These are phyloP conservation scores for Nannochloropsis oceanica DNA, from an alignment of 108 stramenopile species.

Conservation along the genomic window DNA sequence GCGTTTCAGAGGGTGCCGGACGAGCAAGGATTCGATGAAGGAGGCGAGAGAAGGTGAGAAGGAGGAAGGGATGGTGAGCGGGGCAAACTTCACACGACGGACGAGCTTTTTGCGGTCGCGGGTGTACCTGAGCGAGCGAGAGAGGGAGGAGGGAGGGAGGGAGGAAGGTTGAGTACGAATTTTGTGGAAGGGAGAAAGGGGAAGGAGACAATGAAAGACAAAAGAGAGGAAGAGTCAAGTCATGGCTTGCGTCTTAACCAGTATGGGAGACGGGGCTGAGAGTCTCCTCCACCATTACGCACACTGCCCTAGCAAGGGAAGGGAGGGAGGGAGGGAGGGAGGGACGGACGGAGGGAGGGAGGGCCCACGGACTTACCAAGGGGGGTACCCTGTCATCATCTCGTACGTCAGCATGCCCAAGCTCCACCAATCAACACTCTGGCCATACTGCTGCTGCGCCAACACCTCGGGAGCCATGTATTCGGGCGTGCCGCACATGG, in stretches of 20 bases:
- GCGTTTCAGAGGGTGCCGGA: constrained; percentile 31
- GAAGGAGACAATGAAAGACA: background rate
- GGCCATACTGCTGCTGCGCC: constrained; percentile 37
- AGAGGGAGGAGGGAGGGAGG: no score
- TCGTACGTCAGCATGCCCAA: constrained; percentile 86
- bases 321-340: background rate
- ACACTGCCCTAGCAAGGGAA: background rate
- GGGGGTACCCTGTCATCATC: constrained; percentile 65
- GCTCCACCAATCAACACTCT: constrained; percentile 60
- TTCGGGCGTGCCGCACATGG: constrained; percentile 94
- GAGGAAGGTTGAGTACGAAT: no score
- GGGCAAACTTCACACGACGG: constrained; percentile 52
- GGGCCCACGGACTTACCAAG: background rate
- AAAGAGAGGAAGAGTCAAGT: background rate
- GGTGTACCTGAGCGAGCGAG: constrained; percentile 94
- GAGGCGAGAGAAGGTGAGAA: constrained; percentile 15
- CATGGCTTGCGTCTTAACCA: background rate
- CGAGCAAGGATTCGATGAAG: constrained; percentile 28
- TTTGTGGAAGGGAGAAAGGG: background rate
- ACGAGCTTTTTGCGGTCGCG: constrained; percentile 87
- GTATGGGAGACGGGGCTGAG: background rate
- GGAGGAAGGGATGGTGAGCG: constrained; percentile 27
- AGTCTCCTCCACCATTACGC: background rate
- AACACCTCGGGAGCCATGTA: constrained; percentile 95
- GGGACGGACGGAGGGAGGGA: background rate